Base-by-base conservation (phyloP, 306 rosid genomes). In the Psophocarpus tetragonolobus region DNA sequence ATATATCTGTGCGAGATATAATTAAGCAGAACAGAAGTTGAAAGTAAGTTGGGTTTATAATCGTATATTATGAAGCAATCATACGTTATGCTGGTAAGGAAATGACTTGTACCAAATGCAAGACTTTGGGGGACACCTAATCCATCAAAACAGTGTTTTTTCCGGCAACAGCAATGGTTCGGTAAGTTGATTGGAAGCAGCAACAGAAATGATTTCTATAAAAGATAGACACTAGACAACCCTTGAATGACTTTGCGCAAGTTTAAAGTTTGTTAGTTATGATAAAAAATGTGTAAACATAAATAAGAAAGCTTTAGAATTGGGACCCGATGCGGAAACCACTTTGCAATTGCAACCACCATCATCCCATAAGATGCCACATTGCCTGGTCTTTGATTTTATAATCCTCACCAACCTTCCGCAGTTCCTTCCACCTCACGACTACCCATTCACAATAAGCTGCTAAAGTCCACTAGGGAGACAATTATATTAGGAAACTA, bases 341-440 rank as follows among this genome's bases (percentile, higher is more conserved):
- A 72, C 44, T 42, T 44, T 76, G 64, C 69, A 88, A 79, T 44
- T 76, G 64, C 72, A 88, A 79, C 87, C 20, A 84, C 85, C 39
- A 68, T 72, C 82, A 61, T 45, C 54, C 1, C 66, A 67, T 5
- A 73, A 29, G 70, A 80, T 80, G 80, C 75, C 80, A 75, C 80
- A 45, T 27, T 75, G 64, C 69, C 80, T 62, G 81, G 78, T 81
- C 45, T 71, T 80, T 61, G 71, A 73, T 82, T 73, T 76, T 73
- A 3, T 21, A 57, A 75, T 45, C 67, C 41, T 78, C 67, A 84
- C 85, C 64, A 27, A 75, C 73, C 72, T 42, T 35, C 0, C 1
- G 2, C n/a, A 15, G 6, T 82, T 81, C 74, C 57, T 74, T 76
- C 78, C 3, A n/a, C 58, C 23, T 69, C 39, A 57, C 39, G 39